Evolutionary conservation across 257 asterid species (phyloP).

Genomic region (Solanum sitiens): DNA sequence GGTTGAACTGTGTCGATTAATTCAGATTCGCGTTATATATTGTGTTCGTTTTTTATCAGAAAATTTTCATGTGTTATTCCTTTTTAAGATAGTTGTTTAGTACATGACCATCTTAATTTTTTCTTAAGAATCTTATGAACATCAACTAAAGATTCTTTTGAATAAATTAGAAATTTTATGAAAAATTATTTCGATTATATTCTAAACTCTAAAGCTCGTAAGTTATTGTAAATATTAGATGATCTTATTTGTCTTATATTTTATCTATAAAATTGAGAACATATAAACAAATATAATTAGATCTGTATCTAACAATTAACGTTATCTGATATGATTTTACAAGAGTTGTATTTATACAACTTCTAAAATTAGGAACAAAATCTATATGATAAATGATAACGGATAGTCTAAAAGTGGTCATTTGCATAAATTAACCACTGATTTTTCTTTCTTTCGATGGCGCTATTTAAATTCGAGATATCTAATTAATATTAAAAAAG

Average conservation of each 20-base stretch:
- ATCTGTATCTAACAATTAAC: no score
- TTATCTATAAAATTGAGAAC: no score
- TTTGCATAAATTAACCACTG: background rate
- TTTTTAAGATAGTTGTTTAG: background rate
- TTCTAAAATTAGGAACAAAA: background rate
- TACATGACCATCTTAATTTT: no score
- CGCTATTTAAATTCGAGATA: rapidly evolving
- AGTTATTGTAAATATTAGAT: background rate
- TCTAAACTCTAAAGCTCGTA: background rate
- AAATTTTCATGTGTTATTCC: background rate
- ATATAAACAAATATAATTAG: no score
- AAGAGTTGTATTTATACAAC: no score
- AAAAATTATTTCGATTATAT: no score
- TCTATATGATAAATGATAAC: background rate
- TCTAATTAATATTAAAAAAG: background rate
- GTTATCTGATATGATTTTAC: no score
- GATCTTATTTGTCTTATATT: background rate
- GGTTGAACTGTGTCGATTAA: background rate
- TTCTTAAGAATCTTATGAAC: background rate
- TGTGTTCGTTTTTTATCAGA: no score
- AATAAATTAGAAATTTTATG: no score
- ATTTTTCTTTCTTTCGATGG: background rate
- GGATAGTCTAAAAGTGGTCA: background rate
- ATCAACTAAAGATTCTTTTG: background rate
- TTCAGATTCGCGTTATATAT: background rate